These are phyloP conservation scores for Astrephomene gubernaculifera DNA, from an alignment of 139 green algal species.

Conservation along the genomic window DNA sequence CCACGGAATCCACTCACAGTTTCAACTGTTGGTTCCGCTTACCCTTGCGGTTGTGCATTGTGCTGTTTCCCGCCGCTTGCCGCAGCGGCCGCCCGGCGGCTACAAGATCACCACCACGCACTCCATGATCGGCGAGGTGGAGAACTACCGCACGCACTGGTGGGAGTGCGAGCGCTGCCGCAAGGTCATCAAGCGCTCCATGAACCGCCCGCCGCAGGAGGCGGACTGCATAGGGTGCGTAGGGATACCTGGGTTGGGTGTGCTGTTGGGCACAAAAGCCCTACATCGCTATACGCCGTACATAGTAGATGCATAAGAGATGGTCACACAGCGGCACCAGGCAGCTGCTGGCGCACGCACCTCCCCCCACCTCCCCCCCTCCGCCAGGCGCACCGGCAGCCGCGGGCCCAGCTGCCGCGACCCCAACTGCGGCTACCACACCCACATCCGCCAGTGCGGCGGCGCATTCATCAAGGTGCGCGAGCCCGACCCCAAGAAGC, in stretches of 20 bases:
- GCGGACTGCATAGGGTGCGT: constrained; percentile 69
- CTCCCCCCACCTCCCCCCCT: neutral
- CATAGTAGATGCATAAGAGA: no score
- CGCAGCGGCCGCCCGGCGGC: constrained; percentile 71
- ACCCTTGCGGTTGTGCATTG: no score
- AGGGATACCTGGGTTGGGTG: neutral
- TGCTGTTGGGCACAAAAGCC: neutral
- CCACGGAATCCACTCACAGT: no score
- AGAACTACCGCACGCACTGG: constrained; percentile 71
- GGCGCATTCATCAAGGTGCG: constrained; percentile 58
- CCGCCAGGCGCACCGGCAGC: neutral
- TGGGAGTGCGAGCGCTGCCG: constrained; percentile 67
- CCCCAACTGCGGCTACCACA: constrained; percentile 67
- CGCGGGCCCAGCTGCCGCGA: constrained; percentile 58
- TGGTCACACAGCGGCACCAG: no score
- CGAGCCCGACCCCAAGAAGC: constrained; percentile 23
- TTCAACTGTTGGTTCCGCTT: no score
- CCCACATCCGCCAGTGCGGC: constrained; percentile 69
- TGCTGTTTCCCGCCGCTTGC: neutral
- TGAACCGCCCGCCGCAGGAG: constrained; percentile 76
- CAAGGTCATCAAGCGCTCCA: constrained; percentile 69
- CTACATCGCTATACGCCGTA: no score
- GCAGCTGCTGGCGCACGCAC: no score
- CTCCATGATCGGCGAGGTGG: constrained; percentile 58
- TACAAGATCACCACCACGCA: constrained; percentile 78